Percentiles rank a stretch among this genome's conserved stretches.
Evolutionary conservation across 306 rosid genomes (phyloP).

Genomic region (Vachellia collinsii): DNA sequence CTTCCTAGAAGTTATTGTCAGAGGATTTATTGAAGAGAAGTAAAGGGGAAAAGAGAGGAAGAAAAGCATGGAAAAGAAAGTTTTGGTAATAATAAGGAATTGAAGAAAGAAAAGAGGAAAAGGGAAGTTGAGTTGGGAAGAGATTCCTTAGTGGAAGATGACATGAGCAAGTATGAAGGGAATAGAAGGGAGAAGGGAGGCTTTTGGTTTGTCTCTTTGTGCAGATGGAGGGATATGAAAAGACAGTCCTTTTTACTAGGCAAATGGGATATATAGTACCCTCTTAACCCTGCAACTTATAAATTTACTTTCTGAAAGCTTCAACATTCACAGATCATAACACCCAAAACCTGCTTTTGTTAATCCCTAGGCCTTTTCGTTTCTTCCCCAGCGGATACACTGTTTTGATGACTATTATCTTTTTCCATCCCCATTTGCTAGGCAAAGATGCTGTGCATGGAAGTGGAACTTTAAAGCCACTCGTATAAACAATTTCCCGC

Average conservation of each 20-base stretch:
- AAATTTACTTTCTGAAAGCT: slow-evolving; percentile 87
- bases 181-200: slow-evolving; percentile 53
- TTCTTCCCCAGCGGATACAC: slow-evolving; percentile 49
- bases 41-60: slow-evolving; percentile 28
- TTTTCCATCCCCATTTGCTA: slow-evolving; percentile 54
- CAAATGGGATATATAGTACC: slow-evolving; percentile 81
- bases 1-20: slow-evolving; percentile 11
- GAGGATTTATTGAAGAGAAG: slow-evolving; percentile 55
- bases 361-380: slow-evolving; percentile 77
- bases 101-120: slow-evolving; percentile 61
- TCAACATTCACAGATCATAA: slow-evolving; percentile 68
- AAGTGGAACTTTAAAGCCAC: slow-evolving; percentile 32
- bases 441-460: slow-evolving; percentile 35
- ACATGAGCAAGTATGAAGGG: slow-evolving; percentile 66
- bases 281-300: slow-evolving; percentile 80
- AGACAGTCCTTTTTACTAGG: slow-evolving; percentile 70
- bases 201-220: slow-evolving; percentile 82
- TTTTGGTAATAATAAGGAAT: slow-evolving; percentile 58
- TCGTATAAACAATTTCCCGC: neutral
- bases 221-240: slow-evolving; percentile 52
- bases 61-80: slow-evolving; percentile 60
- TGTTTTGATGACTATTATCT: slow-evolving; percentile 41
- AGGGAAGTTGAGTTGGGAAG: slow-evolving; percentile 50
- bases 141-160: slow-evolving; percentile 88
- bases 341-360: slow-evolving; percentile 68